Base-by-base conservation (phyloP, 2,329 filamentous ascomycete species). In the Paracoccidioides brasiliensis region DNA sequence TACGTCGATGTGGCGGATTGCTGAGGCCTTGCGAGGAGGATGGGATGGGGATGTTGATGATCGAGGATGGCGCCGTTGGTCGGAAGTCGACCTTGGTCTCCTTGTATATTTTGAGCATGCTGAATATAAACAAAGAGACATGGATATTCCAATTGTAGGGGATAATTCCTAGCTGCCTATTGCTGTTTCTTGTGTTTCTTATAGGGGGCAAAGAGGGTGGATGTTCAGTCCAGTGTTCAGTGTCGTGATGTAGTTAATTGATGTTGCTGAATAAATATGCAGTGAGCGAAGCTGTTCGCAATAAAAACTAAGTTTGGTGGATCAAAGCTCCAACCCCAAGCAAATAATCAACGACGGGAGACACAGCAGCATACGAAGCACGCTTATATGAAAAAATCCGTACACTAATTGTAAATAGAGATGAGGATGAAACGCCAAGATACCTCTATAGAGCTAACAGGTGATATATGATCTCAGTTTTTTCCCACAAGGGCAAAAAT, bases 41-140 rank as follows among this genome's bases (percentile, higher is more conserved):
- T 51, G 53, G 57, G 40, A 89, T 79, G 65, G 81, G 78, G 66
- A 91, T 82, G 64, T 83, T 81, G 67, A 90, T 80, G 64, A 84
- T 80, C 57, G 84, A 86, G 64, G 80, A 81, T 61, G 79, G 76
- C 63, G 81, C 85, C 58, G 82, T 78, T 61, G 84, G 82, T 72
- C 93, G 87, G 64, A 93, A 80, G 71, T 88, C 88, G 71, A 95
- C 76, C 69, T 87, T 84, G 70, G 86, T 89, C 79, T 94, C 89
- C 76, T 90, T 90, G 78, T 86, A 93, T 72, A 88, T 77, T 80
- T 76, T 77, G 75, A 78, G 82, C 85, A 85, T 86, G 67, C 66
- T 73, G 64, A 56, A 56, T 12, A 38, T 14, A 12, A 35, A 32
- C 32, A 61, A 58, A 62, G 59, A 46, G 48, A 56, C 54, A 49